These are phyloP conservation scores for Neofusicoccum kwambonambiense DNA, from an alignment of 2,329 filamentous ascomycete species.

Conservation along the genomic window DNA sequence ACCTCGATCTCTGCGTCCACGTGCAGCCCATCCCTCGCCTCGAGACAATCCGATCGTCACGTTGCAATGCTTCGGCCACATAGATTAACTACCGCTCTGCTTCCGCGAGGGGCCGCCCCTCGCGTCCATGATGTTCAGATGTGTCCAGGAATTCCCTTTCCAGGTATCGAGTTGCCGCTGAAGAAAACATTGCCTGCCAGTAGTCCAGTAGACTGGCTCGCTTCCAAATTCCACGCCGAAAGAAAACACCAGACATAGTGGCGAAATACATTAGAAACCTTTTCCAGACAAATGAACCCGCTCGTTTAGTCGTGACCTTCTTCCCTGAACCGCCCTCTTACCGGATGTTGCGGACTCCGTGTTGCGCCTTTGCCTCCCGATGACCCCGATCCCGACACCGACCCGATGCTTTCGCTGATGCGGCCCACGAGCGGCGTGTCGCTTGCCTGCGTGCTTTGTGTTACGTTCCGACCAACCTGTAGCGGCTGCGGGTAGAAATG, in stretches of 20 bases:
- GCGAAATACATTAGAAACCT: neutral
- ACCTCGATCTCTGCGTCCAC: neutral
- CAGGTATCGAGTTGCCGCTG: neutral
- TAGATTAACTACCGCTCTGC: neutral
- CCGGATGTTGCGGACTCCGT: neutral
- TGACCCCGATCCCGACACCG: slow-evolving; percentile 4
- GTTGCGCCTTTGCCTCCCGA: neutral
- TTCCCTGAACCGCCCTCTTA: slow-evolving; percentile 14
- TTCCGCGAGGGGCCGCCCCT: neutral
- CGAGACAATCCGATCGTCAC: neutral
- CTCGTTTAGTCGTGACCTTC: slow-evolving; percentile 4
- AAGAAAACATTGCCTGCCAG: neutral
- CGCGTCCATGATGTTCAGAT: neutral
- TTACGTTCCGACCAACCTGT: slow-evolving; percentile 11
- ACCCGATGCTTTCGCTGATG: slow-evolving; percentile 13
- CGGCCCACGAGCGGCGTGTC: slow-evolving; percentile 13
- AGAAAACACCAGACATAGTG: neutral
- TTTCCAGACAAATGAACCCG: neutral
- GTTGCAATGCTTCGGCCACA: neutral
- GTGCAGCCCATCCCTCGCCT: neutral
- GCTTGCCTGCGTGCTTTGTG: slow-evolving; percentile 3
- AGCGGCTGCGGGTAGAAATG: slow-evolving; percentile 36
- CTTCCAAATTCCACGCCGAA: neutral
- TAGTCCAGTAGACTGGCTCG: neutral
- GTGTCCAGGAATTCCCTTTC: neutral